These are phyloP conservation scores for Starmerella cellae DNA, from an alignment of 805 yeast genomes.

Conservation along the genomic window DNA sequence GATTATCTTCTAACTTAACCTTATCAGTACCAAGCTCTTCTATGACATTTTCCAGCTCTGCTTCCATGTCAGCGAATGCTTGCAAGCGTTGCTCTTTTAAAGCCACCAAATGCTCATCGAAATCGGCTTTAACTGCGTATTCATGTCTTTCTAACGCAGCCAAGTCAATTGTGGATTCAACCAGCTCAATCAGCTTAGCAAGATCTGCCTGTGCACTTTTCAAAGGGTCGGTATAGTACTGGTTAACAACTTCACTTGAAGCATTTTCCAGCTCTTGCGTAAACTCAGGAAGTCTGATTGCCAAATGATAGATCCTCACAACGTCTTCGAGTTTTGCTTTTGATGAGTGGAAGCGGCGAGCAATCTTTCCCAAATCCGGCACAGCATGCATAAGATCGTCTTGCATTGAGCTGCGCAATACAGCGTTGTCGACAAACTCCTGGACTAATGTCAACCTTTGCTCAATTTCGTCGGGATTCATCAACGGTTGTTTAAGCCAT, in stretches of 20 bases:
- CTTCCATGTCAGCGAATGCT: constrained; percentile 44
- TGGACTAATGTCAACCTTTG: constrained; percentile 68
- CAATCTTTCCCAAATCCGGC: constrained; percentile 70
- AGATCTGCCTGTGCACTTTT: constrained; percentile 39
- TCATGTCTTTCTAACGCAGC: constrained; percentile 72
- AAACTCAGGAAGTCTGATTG: constrained; percentile 56
- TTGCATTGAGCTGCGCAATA: constrained; percentile 53
- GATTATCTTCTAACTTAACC: constrained; percentile 77
- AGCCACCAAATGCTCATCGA: constrained; percentile 59
- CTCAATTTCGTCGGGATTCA: constrained; percentile 44
- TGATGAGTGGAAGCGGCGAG: constrained; percentile 47
- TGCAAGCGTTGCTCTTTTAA: constrained; percentile 44
- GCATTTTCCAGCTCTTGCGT: constrained; percentile 39
- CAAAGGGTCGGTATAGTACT: constrained; percentile 48
- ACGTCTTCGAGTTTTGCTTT: constrained; percentile 73
- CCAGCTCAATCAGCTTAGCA: constrained; percentile 62
- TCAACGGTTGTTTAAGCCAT: constrained; percentile 93
- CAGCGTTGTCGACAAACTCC: constrained; percentile 42
- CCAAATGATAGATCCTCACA: constrained; percentile 72
- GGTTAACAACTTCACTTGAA: constrained; percentile 25
- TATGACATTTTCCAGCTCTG: constrained; percentile 50
- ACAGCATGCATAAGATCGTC: constrained; percentile 51
- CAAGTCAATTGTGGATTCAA: constrained; percentile 84
- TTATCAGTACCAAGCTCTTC: constrained; percentile 74
- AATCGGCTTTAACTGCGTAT: constrained; percentile 75